A percentile compares a stretch with the other conserved stretches of the same genome.
These are phyloP conservation scores for Glonium stellatum DNA, from an alignment of 495 filamentous ascomycete species.

Conservation along the genomic window DNA sequence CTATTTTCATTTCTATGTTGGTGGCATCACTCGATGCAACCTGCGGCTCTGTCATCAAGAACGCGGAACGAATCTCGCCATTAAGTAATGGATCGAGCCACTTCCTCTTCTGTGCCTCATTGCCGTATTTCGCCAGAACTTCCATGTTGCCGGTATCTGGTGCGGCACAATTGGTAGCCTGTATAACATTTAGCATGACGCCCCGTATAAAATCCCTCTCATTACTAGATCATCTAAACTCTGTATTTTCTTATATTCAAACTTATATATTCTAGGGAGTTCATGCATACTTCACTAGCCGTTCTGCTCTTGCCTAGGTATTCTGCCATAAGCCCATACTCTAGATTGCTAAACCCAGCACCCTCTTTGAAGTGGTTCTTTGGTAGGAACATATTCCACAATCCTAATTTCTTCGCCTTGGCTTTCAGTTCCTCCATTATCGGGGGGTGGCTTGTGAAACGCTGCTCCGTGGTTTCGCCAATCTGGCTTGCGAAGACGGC, in stretches of 20 bases:
- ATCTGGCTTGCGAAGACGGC: constrained; percentile 70
- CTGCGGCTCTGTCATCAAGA: constrained; percentile 42
- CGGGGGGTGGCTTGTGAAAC: constrained; percentile 71
- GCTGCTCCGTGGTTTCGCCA: constrained; percentile 56
- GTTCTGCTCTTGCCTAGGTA: constrained; percentile 38
- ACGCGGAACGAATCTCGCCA: constrained; percentile 40
- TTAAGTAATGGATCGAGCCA: constrained; percentile 39
- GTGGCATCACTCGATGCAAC: constrained; percentile 40
- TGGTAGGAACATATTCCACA: constrained; percentile 98
- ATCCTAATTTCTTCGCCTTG: constrained; percentile 72
- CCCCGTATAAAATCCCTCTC: neutral
- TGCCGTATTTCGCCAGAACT: constrained; percentile 43
- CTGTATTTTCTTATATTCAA: too few species aligned
- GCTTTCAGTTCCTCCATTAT: constrained; percentile 84
- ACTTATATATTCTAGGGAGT: neutral
- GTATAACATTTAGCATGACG: neutral
- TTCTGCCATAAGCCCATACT: constrained; percentile 43
- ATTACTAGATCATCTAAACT: too few species aligned
- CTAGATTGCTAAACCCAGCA: constrained; percentile 49
- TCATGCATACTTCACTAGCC: constrained; percentile 33
- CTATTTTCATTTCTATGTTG: constrained; percentile 37
- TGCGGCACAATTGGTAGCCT: constrained; percentile 40
- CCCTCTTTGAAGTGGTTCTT: constrained; percentile 92
- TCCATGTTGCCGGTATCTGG: constrained; percentile 44
- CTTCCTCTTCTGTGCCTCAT: constrained; percentile 36